A percentile compares a stretch with the other conserved stretches of the same genome.
phyloP scores from a whole-genome alignment of 148 eudicot species.

The Cornus suecica region DNA sequence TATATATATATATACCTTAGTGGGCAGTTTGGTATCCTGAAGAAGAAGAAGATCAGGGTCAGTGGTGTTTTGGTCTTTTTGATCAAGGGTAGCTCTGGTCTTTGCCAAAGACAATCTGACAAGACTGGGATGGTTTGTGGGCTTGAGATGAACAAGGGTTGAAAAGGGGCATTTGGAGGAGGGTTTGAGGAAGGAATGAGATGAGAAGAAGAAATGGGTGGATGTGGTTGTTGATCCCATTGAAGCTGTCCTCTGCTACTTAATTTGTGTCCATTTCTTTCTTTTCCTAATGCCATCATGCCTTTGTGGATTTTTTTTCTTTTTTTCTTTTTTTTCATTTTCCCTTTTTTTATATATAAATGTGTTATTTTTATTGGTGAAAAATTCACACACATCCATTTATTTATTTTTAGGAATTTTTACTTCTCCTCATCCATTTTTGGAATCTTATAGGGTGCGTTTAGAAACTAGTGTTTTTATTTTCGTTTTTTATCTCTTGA shows the following conservation, averaged over 20 bases:
- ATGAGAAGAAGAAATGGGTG: slow-evolving; percentile 13
- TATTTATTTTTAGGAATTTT: too few relatives aligned
- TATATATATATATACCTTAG: slow-evolving; percentile 17
- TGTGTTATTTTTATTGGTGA: too few relatives aligned
- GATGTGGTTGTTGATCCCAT: slow-evolving; percentile 18
- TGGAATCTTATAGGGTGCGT: too few relatives aligned
- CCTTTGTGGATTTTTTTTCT: neutral
- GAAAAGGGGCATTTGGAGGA: slow-evolving; percentile 11
- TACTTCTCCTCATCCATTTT: too few relatives aligned
- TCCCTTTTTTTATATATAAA: too few relatives aligned
- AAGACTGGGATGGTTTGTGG: neutral
- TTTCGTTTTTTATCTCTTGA: too few relatives aligned
- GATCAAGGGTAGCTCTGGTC: slow-evolving; percentile 32
- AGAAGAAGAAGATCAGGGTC: slow-evolving; percentile 26
- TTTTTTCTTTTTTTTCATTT: too few relatives aligned
- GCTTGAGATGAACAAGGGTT: slow-evolving; percentile 14
- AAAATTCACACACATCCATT: too few relatives aligned
- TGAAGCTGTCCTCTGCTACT: neutral
- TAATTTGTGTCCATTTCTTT: neutral
- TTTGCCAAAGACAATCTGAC: slow-evolving; percentile 6
- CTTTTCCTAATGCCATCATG: neutral
- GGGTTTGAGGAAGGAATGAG: slow-evolving; percentile 13
- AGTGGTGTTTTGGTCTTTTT: slow-evolving; percentile 15
- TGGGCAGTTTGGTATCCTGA: slow-evolving; percentile 26
- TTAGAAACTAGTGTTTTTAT: too few relatives aligned